These are phyloP conservation scores for Coemansia sp. DNA, from an alignment of 192 early-diverging fungal genomes.

Conservation along the genomic window DNA sequence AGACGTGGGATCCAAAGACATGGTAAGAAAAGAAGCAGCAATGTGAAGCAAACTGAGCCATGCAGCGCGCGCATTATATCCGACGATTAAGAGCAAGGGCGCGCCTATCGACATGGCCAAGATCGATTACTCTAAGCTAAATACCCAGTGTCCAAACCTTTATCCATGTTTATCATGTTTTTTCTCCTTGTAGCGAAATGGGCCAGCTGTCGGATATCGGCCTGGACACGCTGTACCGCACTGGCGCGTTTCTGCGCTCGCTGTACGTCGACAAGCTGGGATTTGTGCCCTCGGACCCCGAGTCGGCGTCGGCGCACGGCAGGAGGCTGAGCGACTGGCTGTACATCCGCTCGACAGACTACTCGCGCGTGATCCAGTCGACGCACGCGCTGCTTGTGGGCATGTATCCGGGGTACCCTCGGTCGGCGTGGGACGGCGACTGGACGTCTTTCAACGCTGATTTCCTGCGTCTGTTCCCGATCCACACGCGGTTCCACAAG, in stretches of 20 bases:
- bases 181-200: conserved; percentile 16
- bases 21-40: conserved; percentile 8
- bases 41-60: neutral
- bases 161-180: neutral
- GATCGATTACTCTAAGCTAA: neutral
- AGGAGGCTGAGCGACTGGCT: conserved; percentile 29
- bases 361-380: conserved; percentile 63
- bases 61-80: too few relatives aligned
- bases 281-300: conserved; percentile 19
- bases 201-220: conserved; percentile 60
- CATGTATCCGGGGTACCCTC: conserved; percentile 50
- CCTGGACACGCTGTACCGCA: conserved; percentile 39
- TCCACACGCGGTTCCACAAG: conserved; percentile 20
- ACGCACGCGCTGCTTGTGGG: conserved; percentile 61
- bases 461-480: conserved; percentile 22
- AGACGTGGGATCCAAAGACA: conserved; percentile 12
- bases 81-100: too few relatives aligned
- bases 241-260: conserved; percentile 46
- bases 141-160: neutral
- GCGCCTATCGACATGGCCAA: too few relatives aligned
- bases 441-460: conserved; percentile 17
- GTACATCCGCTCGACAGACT: conserved; percentile 60
- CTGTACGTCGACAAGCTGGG: conserved; percentile 54
- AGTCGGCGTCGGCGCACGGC: neutral
- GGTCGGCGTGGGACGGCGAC: neutral